Evolutionary conservation across 2,329 filamentous ascomycete species (phyloP).

Genomic region (Colletotrichum echinochloae): DNA sequence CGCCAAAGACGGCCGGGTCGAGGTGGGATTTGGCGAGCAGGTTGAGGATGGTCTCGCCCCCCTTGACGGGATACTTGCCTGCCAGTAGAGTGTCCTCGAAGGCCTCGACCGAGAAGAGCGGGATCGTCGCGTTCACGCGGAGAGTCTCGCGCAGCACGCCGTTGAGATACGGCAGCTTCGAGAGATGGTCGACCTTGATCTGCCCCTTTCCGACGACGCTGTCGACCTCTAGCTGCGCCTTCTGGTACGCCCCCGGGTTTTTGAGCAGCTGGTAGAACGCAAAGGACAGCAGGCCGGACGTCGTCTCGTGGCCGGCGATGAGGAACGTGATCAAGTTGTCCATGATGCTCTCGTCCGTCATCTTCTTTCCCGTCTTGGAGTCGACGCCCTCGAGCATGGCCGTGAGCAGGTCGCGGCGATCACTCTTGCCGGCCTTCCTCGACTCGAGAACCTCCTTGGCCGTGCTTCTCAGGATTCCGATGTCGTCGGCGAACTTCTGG

Average conservation of each 20-base stretch:
- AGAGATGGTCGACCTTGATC: constrained; percentile 69
- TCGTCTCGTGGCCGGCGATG: constrained; percentile 77
- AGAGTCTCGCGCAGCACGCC: constrained; percentile 70
- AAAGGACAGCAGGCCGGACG: constrained; percentile 75
- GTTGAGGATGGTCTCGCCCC: constrained; percentile 57
- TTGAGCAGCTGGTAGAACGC: constrained; percentile 74
- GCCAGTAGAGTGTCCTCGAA: constrained; percentile 58
- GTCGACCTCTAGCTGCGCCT: constrained; percentile 77
- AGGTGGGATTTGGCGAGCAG: constrained; percentile 63
- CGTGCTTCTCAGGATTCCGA: constrained; percentile 63
- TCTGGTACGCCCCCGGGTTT: constrained; percentile 68
- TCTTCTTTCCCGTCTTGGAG: constrained; percentile 70
- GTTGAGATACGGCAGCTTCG: constrained; percentile 72
- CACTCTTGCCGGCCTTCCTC: constrained; percentile 58
- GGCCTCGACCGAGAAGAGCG: constrained; percentile 46
- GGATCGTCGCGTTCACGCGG: constrained; percentile 47
- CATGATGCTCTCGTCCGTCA: constrained; percentile 70
- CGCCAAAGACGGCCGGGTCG: constrained; percentile 68
- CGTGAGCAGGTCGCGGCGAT: constrained; percentile 71
- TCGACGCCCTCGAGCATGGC: constrained; percentile 75
- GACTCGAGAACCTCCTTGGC: constrained; percentile 69
- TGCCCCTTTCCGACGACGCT: constrained; percentile 68
- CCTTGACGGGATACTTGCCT: constrained; percentile 65
- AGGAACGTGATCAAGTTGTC: constrained; percentile 78
- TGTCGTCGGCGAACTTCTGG: constrained; percentile 62